These are phyloP conservation scores for Pochonia chlamydosporia DNA, from an alignment of 2,329 filamentous ascomycete genomes.

Conservation along the genomic window DNA sequence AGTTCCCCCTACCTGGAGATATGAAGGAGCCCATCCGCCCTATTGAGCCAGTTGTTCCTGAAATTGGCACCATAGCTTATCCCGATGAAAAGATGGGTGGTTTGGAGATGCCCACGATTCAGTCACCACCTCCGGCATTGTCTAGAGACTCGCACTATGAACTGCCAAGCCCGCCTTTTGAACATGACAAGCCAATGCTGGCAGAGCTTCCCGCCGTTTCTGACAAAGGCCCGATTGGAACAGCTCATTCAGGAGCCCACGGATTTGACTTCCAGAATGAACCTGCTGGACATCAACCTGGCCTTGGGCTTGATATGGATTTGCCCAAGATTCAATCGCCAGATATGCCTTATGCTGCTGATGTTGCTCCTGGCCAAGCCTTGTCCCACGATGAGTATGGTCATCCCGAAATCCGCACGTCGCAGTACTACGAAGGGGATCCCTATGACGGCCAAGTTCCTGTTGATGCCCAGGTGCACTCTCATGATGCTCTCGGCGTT, in stretches of 20 bases:
- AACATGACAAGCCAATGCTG: conserved; percentile 11
- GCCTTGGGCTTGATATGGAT: conserved; percentile 29
- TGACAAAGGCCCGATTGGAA: conserved; percentile 10
- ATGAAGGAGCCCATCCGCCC: conserved; percentile 22
- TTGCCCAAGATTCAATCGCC: conserved; percentile 25
- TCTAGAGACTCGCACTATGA: conserved; percentile 21
- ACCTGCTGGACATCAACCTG: conserved; percentile 22
- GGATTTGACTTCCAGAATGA: conserved; percentile 19
- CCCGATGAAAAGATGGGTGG: conserved; percentile 19
- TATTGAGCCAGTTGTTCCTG: conserved; percentile 29
- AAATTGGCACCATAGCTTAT: conserved; percentile 30
- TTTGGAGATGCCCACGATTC: conserved; percentile 21
- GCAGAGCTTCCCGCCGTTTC: conserved; percentile 9
- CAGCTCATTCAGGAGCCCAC: conserved; percentile 13
- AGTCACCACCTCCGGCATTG: conserved; percentile 22
- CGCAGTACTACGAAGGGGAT: conserved; percentile 28
- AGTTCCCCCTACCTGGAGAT: conserved; percentile 11
- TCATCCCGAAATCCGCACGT: conserved; percentile 22
- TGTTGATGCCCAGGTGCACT: conserved; percentile 20
- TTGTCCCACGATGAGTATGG: conserved; percentile 10
- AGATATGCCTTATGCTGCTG: conserved; percentile 11
- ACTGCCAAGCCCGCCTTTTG: conserved; percentile 15
- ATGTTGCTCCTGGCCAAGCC: conserved; percentile 6
- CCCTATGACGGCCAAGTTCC: conserved; percentile 25
- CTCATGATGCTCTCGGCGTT: conserved; percentile 39